Base-by-base conservation (phyloP, 2,329 filamentous ascomycete species). In the Cladophialophora exuberans region DNA sequence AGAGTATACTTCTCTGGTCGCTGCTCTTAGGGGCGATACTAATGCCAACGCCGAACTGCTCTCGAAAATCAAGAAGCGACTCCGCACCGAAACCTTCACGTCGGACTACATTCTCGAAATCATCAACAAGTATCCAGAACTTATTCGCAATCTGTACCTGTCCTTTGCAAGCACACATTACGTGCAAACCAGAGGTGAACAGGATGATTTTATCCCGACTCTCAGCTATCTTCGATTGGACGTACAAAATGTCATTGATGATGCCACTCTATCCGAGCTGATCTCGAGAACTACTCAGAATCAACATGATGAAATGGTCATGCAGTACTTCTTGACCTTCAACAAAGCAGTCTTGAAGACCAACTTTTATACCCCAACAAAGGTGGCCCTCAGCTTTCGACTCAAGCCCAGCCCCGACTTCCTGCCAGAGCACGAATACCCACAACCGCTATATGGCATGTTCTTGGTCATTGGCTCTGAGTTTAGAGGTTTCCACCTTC, bases 51-150 rank as follows among this genome's bases (percentile, higher is more conserved):
- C 88, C 15, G 90, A 94, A 66, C 81, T 97, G 56, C 81, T 99
- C 30, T 88, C 89, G 25, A 97, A 95, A 78, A 84, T 99, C 68
- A 99, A 99, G 84, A 91, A 92, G 66, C 87, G 94, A 67, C 82
- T 99, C 57, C 88, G 94, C 67, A 94, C 89, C 0, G 94, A 99
- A 76, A 99, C 94, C 0, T 99, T 99, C 73, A 99, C 94, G 0
- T 89, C 94, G 3, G 93, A 97, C 69, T 99, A 99, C 77, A 97
- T 99, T 65, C 85, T 93, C 23, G 93, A 99, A 75, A 97, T 99
- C 70, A 96, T 99, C 74, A 86, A 87, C 70, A 87, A 87, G 46
- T 94, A 97, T 71, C 93, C 94, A 0, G 84, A 86, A 26, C 83
- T 99, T 20, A 87, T 99, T 52, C 88, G 93, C 62, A 85, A 87